A percentile compares a stretch with the other conserved stretches of the same genome.
Conservation (phyloP, 192 early-diverging fungal species). For the Coemansia sp. region DNA sequence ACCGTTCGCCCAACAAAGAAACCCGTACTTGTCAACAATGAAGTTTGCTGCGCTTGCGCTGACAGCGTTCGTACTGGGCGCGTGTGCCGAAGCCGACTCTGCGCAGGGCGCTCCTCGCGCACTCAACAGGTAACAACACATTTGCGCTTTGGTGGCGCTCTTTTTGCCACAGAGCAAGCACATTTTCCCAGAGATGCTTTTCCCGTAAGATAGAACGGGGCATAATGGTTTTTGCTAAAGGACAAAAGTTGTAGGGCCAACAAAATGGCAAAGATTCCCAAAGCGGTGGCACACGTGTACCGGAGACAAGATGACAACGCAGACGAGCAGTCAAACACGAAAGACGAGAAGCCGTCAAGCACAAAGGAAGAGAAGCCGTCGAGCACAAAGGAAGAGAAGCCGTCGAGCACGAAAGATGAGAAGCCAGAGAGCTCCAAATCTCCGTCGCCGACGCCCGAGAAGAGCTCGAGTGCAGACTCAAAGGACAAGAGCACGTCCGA, state of each 20-base stretch:
- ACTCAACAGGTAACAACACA: slow-evolving; percentile 3
- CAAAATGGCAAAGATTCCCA: slow-evolving; percentile 15
- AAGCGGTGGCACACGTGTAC: not conserved
- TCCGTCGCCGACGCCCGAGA: slow-evolving; percentile 3
- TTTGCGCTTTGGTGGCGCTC: not conserved
- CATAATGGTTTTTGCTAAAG: not conserved
- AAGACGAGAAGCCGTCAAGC: not conserved
- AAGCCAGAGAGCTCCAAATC: not conserved
- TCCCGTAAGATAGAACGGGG: not conserved
- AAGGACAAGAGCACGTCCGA: slow-evolving; percentile 3
- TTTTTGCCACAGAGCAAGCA: not conserved
- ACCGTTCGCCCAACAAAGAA: too few species aligned
- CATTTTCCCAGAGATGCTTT: too few species aligned
- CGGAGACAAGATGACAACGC: slow-evolving; percentile 9
- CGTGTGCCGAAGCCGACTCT: not conserved
- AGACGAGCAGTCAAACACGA: not conserved
- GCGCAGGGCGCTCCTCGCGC: not conserved
- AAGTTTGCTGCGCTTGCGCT: slow-evolving; percentile 1
- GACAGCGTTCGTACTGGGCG: slow-evolving; percentile 4
- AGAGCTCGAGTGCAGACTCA: not conserved
- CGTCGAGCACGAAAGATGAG: slow-evolving; percentile 9
- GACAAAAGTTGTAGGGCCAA: slow-evolving; percentile 9
- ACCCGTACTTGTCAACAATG: not conserved
- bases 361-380: slow-evolving; percentile 8
- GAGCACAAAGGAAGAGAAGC: not conserved